Evolutionary conservation across 2,329 filamentous ascomycete species (phyloP).

Genomic region (Penicillium sp.): DNA sequence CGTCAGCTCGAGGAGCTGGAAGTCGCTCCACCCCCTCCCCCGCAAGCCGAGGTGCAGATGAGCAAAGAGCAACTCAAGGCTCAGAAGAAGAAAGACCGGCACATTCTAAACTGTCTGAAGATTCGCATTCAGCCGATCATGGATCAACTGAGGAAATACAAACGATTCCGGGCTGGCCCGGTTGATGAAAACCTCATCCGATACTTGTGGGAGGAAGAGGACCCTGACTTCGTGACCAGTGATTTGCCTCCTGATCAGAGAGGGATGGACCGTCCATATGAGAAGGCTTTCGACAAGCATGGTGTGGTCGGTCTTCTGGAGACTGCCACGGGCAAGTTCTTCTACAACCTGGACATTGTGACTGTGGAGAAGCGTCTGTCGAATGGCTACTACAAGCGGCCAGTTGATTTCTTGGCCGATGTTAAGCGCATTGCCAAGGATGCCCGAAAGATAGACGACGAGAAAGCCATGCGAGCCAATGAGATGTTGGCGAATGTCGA

Average conservation of each 20-base stretch:
- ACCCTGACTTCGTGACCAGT: conserved; percentile 61
- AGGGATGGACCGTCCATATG: conserved; percentile 66
- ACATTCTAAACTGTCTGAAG: conserved; percentile 81
- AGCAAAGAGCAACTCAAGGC: conserved; percentile 76
- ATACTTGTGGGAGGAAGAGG: conserved; percentile 78
- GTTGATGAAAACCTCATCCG: conserved; percentile 69
- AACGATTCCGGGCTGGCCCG: conserved; percentile 76
- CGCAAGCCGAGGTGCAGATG: conserved; percentile 55
- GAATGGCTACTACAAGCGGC: conserved; percentile 91
- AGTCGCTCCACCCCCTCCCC: conserved; percentile 67
- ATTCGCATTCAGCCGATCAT: conserved; percentile 88
- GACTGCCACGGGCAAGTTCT: conserved; percentile 73
- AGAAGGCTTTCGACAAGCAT: conserved; percentile 72
- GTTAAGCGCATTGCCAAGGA: conserved; percentile 82
- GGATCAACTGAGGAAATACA: conserved; percentile 95
- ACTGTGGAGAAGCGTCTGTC: conserved; percentile 95
- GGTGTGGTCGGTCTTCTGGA: conserved; percentile 73
- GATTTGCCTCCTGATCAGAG: conserved; percentile 56
- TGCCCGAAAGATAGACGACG: conserved; percentile 74
- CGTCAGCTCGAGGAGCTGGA: conserved; percentile 72
- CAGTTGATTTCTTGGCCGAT: conserved; percentile 83
- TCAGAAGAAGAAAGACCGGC: conserved; percentile 75
- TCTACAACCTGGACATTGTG: conserved; percentile 88
- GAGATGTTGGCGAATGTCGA: conserved; percentile 91
- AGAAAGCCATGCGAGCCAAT: conserved; percentile 79